Evolutionary conservation across 305 asterid species (phyloP), one percentile per base, ranked within the genome.

Genomic region (Ilex paraguariensis): DNA sequence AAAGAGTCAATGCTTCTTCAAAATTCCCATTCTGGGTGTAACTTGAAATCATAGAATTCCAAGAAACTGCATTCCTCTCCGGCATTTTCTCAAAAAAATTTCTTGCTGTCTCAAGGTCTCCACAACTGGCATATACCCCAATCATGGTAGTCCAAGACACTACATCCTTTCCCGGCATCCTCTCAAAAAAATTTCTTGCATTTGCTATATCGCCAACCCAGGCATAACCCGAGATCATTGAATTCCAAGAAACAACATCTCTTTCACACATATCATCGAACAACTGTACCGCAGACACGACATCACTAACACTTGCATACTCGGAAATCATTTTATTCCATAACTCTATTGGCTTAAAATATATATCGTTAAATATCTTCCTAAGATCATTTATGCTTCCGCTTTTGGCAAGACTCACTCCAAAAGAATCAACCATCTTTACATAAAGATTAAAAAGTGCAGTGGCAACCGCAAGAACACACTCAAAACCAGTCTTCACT

Each of bases 1-100:
- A 75, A 33, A 81, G 78, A 63, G 75, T 66, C 32, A 81, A 36
- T 3, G 84, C 67, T 54, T 70, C 72, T 50, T 60, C 63, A 71
- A 59, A 81, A 48, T 66, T 60, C 15, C 78, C 65, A 39, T 14
- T 55, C 55, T 63, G 65, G 55, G 65, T 70, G 73, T 75, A 78
- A 64, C 63, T 54, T 0, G 84, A 78, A 61, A 78, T 73, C 83
- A 81, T 66, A 61, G 75, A 81, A 15, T 81, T 81, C 86, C 86
- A 81, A 17, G 83, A 81, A 40, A 77, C 69, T 15, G 73, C 76
- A 57, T 81, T 81, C 62, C 54, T 77, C 55, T 72, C 42, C 0
- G 83, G 83, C 72, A 77, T 77, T 53, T 32, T 31, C 16, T 81
- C 71, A 30, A 77, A 81, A 60, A 77, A 7, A 1, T 56, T 49